Base-by-base conservation (phyloP, 306 rosid genomes). In the Pterocarpus santalinus region DNA sequence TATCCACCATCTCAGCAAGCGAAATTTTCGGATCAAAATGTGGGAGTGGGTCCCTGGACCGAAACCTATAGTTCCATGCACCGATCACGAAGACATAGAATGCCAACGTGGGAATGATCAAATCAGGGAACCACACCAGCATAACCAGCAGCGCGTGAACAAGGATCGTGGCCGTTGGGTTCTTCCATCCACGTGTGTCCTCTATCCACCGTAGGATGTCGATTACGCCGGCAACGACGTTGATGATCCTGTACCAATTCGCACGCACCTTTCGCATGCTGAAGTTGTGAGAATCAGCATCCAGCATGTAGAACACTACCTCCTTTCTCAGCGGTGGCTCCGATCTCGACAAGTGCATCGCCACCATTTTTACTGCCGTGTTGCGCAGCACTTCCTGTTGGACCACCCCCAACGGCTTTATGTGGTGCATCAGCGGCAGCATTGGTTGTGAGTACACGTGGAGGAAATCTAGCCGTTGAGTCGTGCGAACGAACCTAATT, bases 91-190 rank as follows among this genome's bases (percentile, higher is more conserved):
- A 93, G 5, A 88, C 85, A 8, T 95, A 95, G 12, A 93, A 93
- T 0, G 88, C 73, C 13, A 88, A 4, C 0, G 94, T 89, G 0
- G 99, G 99, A 9, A 93, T 47, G 0, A 95, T 91, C 62, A 95
- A 8, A n/a, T 95, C 97, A 0, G 99, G 99, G 12, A 88, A 95
- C 99, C 97, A 95, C 69, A 93, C 94, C 2, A 95, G 69, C 91
- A 89, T 51, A 41, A 93, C 87, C 6, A 93, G 33, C 75, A 95
- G 35, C 3, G 90, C 92, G 61, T 95, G 97, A 0, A 91, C 95
- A 2, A 95, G 90, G 14, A 88, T 77, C 0, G 99, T 95, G 0
- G 95, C 86, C 38, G 87, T 90, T 8, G 94, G 90, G 39, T 90
- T 95, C 90, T 78, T 93, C 97, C 99, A 95, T 2, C 90, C 89